Percentiles rank a stretch among this genome's conserved stretches.
Conservation (phyloP, 495 filamentous ascomycete species). For the Penicillium bialowiezense region DNA sequence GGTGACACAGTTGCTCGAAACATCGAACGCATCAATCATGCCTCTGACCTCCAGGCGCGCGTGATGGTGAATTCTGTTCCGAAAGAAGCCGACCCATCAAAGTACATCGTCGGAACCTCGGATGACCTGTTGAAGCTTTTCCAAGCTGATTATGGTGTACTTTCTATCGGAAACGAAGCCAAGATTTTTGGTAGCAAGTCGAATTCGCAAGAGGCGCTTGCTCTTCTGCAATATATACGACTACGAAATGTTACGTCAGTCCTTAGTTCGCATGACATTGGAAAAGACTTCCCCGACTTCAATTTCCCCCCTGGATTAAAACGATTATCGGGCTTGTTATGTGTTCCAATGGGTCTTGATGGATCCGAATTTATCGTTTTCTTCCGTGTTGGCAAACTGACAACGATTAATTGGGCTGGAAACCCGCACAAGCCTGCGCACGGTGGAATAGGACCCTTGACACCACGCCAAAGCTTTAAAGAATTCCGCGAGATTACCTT, state of each 20-base stretch:
- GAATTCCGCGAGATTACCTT: slow-evolving; percentile 35
- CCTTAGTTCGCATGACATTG: slow-evolving; percentile 72
- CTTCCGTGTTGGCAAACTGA: slow-evolving; percentile 75
- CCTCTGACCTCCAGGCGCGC: slow-evolving; percentile 67
- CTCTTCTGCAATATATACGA: slow-evolving; percentile 81
- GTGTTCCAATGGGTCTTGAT: slow-evolving; percentile 75
- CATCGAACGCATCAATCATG: slow-evolving; percentile 85
- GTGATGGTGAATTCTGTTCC: slow-evolving; percentile 54
- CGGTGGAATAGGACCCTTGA: slow-evolving; percentile 23
- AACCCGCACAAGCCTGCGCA: slow-evolving; percentile 76
- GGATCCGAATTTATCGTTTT: slow-evolving; percentile 90
- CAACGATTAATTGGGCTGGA: slow-evolving; percentile 86
- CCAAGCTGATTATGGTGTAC: slow-evolving; percentile 81
- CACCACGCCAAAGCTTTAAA: slow-evolving; percentile 33
- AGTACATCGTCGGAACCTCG: slow-evolving; percentile 88
- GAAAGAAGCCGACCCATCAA: slow-evolving; percentile 77
- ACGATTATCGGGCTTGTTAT: slow-evolving; percentile 74
- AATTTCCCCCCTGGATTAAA: slow-evolving; percentile 76
- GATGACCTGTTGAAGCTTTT: slow-evolving; percentile 85
- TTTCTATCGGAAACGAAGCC: slow-evolving; percentile 84
- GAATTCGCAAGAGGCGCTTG: slow-evolving; percentile 79
- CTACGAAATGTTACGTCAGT: slow-evolving; percentile 73
- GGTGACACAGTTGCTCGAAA: slow-evolving; percentile 86
- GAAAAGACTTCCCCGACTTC: slow-evolving; percentile 78
- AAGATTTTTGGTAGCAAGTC: slow-evolving; percentile 77